phyloP scores from a whole-genome alignment of 2,329 filamentous ascomycete genomes.

The Penicillium sp. region DNA sequence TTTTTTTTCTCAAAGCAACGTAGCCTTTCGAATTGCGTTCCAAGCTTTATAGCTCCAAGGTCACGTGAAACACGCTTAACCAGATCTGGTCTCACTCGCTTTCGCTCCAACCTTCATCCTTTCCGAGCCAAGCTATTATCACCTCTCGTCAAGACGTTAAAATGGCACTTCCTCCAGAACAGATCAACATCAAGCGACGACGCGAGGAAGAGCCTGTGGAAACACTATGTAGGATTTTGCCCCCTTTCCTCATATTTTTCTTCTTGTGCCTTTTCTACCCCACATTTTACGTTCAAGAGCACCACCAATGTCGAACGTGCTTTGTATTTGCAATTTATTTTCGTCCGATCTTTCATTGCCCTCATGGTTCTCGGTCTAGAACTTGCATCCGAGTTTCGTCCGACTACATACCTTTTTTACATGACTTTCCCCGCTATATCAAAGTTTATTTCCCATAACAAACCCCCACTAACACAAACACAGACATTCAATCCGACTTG shows the following conservation, averaged over 20 bases:
- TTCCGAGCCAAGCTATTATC: neutral
- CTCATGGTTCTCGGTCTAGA: neutral
- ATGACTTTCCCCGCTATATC: neutral
- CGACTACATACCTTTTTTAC: neutral
- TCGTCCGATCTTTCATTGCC: neutral
- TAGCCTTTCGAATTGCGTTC: no score
- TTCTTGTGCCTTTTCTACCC: conserved; percentile 21
- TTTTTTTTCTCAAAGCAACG: no score
- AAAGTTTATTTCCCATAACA: neutral
- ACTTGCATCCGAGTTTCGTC: neutral
- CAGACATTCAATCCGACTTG: conserved; percentile 47
- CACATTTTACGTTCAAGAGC: conserved; percentile 9
- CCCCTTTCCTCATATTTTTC: conserved; percentile 8
- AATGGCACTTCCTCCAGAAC: conserved; percentile 51
- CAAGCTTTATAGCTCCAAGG: no score
- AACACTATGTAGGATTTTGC: conserved; percentile 45
- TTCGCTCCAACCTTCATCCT: neutral
- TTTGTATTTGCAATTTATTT: neutral
- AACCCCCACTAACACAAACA: conserved; percentile 1
- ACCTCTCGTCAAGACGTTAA: neutral
- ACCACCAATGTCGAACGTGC: neutral
- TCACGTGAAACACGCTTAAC: neutral
- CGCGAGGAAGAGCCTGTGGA: conserved; percentile 59
- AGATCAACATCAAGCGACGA: conserved; percentile 57
- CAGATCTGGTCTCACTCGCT: neutral